Conservation (phyloP, 2,329 filamentous ascomycete genomes). For the Penicillium hesseltinei region DNA sequence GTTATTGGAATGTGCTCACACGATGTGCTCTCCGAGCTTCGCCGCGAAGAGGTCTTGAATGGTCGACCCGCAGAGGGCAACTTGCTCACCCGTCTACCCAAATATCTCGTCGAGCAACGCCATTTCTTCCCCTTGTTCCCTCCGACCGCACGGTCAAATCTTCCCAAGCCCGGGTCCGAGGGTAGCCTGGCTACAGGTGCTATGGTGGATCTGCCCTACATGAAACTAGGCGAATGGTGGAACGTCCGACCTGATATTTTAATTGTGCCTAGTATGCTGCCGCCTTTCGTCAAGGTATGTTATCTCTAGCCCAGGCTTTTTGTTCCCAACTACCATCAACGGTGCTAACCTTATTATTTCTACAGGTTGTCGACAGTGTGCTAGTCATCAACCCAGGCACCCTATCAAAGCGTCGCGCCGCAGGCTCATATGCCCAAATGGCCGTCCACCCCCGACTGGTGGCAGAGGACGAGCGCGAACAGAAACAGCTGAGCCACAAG, state of each 20-base stretch:
- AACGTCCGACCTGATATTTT: slow-evolving; percentile 81
- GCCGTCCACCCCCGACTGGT: slow-evolving; percentile 65
- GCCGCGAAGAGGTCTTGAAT: slow-evolving; percentile 67
- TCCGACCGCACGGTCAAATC: slow-evolving; percentile 64
- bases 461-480: slow-evolving; percentile 57
- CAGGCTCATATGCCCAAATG: slow-evolving; percentile 83
- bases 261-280: slow-evolving; percentile 76
- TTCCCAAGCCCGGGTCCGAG: slow-evolving; percentile 63
- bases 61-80: slow-evolving; percentile 58
- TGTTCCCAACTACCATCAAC: too few relatives aligned
- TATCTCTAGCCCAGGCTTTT: background rate
- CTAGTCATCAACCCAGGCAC: slow-evolving; percentile 87
- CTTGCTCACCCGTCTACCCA: slow-evolving; percentile 67
- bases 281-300: slow-evolving; percentile 81
- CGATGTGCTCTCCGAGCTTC: slow-evolving; percentile 78
- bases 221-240: slow-evolving; percentile 89
- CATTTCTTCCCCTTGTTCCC: slow-evolving; percentile 92
- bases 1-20: slow-evolving; percentile 78
- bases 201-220: slow-evolving; percentile 76
- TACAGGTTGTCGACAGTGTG: slow-evolving; percentile 83
- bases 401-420: slow-evolving; percentile 76
- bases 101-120: slow-evolving; percentile 81
- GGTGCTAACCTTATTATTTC: background rate
- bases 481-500: slow-evolving; percentile 65
- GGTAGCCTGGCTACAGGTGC: slow-evolving; percentile 67